Conservation (phyloP, 345 rosid species). For the Citrus medica region DNA sequence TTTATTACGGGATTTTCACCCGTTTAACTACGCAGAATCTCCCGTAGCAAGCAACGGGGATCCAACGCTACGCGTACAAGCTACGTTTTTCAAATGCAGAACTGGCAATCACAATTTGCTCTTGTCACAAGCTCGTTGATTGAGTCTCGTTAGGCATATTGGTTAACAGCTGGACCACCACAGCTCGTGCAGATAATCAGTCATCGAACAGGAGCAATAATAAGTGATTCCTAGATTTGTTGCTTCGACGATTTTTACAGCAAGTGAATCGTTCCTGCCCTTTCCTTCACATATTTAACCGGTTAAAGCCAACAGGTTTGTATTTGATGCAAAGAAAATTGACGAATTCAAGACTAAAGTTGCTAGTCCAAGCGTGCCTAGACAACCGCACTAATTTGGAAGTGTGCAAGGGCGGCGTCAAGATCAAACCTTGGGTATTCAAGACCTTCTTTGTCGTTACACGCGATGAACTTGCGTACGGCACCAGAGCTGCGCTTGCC, state of each 20-base stretch:
- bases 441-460: not conserved
- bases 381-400: slow-evolving; percentile 23
- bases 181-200: no score
- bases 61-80: no score
- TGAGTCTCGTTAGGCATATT: not conserved
- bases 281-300: not conserved
- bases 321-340: slow-evolving; percentile 19
- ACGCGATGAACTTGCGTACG: slow-evolving; percentile 2
- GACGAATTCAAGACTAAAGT: slow-evolving; percentile 19
- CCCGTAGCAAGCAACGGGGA: no score
- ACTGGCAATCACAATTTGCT: no score
- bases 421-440: not conserved
- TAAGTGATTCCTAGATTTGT: no score
- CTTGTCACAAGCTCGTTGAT: no score
- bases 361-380: not conserved
- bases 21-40: no score
- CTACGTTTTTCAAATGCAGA: no score
- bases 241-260: not conserved
- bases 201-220: no score
- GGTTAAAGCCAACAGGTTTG: slow-evolving; percentile 5
- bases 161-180: no score
- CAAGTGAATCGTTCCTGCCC: not conserved
- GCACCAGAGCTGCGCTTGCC: not conserved
- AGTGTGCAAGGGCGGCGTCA: slow-evolving; percentile 13
- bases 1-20: slow-evolving; percentile 9